Conservation (phyloP, 2,329 filamentous ascomycete genomes). For the Aspergillus japonicus region DNA sequence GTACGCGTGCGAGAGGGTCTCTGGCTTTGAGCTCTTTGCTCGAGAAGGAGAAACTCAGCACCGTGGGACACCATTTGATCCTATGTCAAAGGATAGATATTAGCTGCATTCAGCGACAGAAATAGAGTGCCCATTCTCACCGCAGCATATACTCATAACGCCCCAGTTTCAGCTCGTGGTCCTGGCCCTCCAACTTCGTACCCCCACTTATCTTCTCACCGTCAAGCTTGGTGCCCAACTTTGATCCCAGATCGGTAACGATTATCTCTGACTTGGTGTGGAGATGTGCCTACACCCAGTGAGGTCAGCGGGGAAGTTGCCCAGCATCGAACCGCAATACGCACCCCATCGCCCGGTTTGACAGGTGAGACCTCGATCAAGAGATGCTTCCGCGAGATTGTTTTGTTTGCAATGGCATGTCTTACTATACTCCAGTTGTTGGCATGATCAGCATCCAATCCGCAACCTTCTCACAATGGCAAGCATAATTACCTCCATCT, state of each 20-base stretch:
- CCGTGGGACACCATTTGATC: conserved; percentile 74
- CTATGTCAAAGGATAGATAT: conserved; percentile 44
- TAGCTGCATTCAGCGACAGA: not conserved
- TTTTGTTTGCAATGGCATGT: conserved; percentile 72
- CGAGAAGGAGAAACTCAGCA: conserved; percentile 78
- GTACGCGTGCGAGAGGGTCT: conserved; percentile 63
- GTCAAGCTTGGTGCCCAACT: conserved; percentile 78
- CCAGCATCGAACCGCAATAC: conserved; percentile 24
- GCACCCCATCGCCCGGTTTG: conserved; percentile 64
- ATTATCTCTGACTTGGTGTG: conserved; percentile 67
- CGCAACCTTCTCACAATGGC: not conserved
- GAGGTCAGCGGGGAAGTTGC: conserved; percentile 12
- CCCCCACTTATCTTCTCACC: conserved; percentile 66
- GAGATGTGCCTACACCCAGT: conserved; percentile 54
- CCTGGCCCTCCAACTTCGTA: conserved; percentile 55
- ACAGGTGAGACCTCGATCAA: conserved; percentile 70
- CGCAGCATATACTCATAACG: conserved; percentile 59
- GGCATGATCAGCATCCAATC: not conserved
- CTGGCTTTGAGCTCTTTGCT: conserved; percentile 65
- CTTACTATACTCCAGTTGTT: conserved; percentile 50
- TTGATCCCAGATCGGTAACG: conserved; percentile 78
- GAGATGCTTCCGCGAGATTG: conserved; percentile 86
- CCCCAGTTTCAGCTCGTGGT: conserved; percentile 70
- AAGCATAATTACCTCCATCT: conserved; percentile 54
- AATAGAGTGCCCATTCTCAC: conserved; percentile 22